Base-by-base conservation (phyloP, 2,329 filamentous ascomycete genomes). In the Penicillium oxalicum region DNA sequence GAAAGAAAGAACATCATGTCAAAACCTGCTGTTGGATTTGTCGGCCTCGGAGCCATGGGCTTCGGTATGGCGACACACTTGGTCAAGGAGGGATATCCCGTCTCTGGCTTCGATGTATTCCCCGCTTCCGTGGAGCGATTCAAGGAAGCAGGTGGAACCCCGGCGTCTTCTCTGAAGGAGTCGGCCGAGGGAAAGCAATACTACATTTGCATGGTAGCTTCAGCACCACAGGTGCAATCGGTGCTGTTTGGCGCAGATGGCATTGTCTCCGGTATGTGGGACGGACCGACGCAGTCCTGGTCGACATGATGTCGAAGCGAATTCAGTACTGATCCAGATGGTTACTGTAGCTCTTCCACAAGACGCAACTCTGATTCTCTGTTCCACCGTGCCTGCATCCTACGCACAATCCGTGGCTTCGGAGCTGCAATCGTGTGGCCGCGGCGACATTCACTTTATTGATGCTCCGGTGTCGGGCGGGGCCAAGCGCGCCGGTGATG, bases 1-100 rank as follows among this genome's bases (percentile, higher is more conserved):
- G 18, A 18, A 18, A 18, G 18, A 18, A 18, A 18, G 18, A 18
- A 18, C 18, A 18, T 2, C 18, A 70, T 72, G 57, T 70, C 70
- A 32, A 78, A 75, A 61, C 74, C 75, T 26, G 61, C 68, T 45
- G 72, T 87, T 46, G 78, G 81, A 55, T 88, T 88, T 69, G 83
- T 86, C 54, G 86, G 86, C 73, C 82, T 90, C 3, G 86, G 86
- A 48, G 86, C 86, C 68, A 89, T 89, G 86, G 86, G 86, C 63
- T 86, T 88, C 65, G 86, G 86, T 63, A 89, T 90, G 86, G 86
- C 86, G 54, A 86, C 80, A 51, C 78, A 88, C 63, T 78, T 90
- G 40, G 74, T 88, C 59, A 81, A 82, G 56, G 71, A 79, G 54
- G 83, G 83, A 49, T 87, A 84, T 66, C 52, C 71, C 26, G 84